phyloP scores from a whole-genome alignment of 192 early-diverging fungal genomes.

The Globomyces pollinis-pini region DNA sequence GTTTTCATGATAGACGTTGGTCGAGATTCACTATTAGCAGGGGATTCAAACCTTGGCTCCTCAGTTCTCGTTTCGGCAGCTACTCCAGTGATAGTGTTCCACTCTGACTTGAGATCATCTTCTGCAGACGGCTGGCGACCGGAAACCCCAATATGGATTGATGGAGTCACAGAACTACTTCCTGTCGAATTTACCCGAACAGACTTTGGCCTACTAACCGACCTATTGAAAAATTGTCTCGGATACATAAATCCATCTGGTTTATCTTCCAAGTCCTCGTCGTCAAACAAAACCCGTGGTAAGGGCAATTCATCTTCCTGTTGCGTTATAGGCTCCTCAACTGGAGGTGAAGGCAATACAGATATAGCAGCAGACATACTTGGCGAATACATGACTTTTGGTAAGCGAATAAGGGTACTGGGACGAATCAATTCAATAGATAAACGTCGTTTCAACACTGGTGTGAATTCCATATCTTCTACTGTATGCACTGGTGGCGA shows the following conservation, averaged over 20 bases:
- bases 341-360: no score
- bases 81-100: constrained; percentile 30
- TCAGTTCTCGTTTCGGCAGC: constrained; percentile 29
- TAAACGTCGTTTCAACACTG: neutral
- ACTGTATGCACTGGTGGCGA: neutral
- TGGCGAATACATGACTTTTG: no score
- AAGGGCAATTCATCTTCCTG: no score
- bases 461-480: no score
- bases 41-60: constrained; percentile 18
- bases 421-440: neutral
- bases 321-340: no score
- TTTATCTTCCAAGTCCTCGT: no score
- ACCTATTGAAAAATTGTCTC: neutral
- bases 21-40: constrained; percentile 29
- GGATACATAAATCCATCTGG: constrained; percentile 10
- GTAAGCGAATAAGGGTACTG: no score
- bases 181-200: neutral
- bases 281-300: no score
- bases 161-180: neutral
- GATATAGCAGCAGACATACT: no score
- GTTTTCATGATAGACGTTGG: constrained; percentile 68
- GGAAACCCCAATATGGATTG: neutral
- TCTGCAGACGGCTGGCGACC: constrained; percentile 29
- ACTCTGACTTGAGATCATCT: constrained; percentile 30
- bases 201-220: neutral